Evolutionary conservation across 1,284 basidiomycete genomes (phyloP), one percentile per base, ranked within the genome.

Genomic region (Naganishia sp.): DNA sequence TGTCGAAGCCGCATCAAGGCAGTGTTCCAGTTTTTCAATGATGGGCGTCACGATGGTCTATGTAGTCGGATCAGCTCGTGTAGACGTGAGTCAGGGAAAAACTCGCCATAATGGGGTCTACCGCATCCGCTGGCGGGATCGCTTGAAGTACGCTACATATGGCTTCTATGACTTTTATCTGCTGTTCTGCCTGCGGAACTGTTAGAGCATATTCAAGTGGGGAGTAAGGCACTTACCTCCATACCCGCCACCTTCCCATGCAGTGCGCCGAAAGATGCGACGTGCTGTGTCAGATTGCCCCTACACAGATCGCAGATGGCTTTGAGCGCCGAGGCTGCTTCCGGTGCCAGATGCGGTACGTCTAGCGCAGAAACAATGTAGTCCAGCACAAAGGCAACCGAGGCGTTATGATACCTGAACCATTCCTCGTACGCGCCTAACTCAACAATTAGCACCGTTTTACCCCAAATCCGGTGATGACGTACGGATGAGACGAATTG

Each of bases 101-200:
- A 74, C 81, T 65, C 56, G 88, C 88, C 77, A 90, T 86, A n/a
- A 93, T 83, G 0, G 90, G 88, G 0, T 86, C 83, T 31, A 94
- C 87, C 63, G 86, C 89, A 59, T 92, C 87, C 23, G 81, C 79
- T 0, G 90, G 87, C 0, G 88, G 86, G 57, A 95, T 76, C 0
- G 92, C 92, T 73, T 94, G 90, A 52, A 94, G 90, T 1, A 95
- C 90, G 68, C 90, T 93, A 1, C 90, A 87, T 66, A 95, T 93
- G 0, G 88, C 90, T 75, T 94, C 90, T 57, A 94, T 81, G 0
- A 94, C 90, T 78, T 93, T 94, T 70, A 87, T 86, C 78, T 90
- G 90, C 79, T 94, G 92, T 28, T 88, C 88, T 69, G 92, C 89
- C 88, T 91, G 61, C 21, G 39, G 25, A n/a, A 15, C 33, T 25